phyloP scores from a whole-genome alignment of 2,329 filamentous ascomycete genomes.

The Intubia oerlemansii region DNA sequence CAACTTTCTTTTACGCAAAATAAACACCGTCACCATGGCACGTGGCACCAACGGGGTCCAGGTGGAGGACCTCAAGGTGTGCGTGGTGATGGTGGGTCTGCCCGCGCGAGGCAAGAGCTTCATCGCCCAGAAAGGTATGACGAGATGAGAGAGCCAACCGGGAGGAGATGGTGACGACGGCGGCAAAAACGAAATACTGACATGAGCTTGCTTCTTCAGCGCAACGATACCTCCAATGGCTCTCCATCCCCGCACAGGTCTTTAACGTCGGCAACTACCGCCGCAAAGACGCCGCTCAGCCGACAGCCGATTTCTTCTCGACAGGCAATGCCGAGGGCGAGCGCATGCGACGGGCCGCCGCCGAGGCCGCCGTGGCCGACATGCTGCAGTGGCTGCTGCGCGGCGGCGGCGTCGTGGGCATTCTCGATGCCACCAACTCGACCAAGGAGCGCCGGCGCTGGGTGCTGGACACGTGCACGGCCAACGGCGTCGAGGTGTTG shows the following conservation, averaged over 20 bases:
- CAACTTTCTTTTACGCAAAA: too few species aligned
- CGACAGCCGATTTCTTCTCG: slow-evolving; percentile 89
- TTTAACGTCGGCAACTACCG: slow-evolving; percentile 98
- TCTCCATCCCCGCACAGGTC: slow-evolving; percentile 78
- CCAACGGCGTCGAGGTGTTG: slow-evolving; percentile 66
- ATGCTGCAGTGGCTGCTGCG: slow-evolving; percentile 84
- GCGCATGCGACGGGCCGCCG: slow-evolving; percentile 66
- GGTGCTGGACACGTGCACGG: slow-evolving; percentile 63
- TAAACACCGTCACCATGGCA: background rate
- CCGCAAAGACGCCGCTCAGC: slow-evolving; percentile 72
- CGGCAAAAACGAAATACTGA: background rate
- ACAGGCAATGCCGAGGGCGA: slow-evolving; percentile 78
- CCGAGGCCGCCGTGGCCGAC: slow-evolving; percentile 76
- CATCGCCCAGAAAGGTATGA: slow-evolving; percentile 94
- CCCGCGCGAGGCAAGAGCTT: slow-evolving; percentile 92
- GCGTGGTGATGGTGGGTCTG: slow-evolving; percentile 95
- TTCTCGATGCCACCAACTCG: slow-evolving; percentile 91
- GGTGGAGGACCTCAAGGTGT: slow-evolving; percentile 91
- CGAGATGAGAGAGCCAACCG: slow-evolving; percentile 10
- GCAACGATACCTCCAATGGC: slow-evolving; percentile 87
- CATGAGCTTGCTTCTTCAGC: slow-evolving; percentile 32
- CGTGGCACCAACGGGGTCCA: slow-evolving; percentile 46
- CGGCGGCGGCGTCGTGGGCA: slow-evolving; percentile 72
- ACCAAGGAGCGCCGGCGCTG: slow-evolving; percentile 77
- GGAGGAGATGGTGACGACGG: background rate